Base-by-base conservation (phyloP, 495 filamentous ascomycete species). In the Hypoxylon trugodes region DNA sequence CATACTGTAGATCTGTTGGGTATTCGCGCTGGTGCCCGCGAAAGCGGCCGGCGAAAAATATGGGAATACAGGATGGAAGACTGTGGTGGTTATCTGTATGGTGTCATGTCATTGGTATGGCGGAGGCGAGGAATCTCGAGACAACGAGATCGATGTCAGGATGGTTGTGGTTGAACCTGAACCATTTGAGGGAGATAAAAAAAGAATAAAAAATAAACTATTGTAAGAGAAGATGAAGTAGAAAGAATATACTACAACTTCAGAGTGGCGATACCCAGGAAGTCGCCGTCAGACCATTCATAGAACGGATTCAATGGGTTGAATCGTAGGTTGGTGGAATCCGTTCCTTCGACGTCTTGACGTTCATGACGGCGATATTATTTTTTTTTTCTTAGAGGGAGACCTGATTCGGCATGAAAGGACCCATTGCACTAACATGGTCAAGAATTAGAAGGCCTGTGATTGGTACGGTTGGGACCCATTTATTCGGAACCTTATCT, bases 1-100 rank as follows among this genome's bases (percentile, higher is more conserved):
- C 83, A 84, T 84, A 16, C 46, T 51, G 61, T 58, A 62, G 52
- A 59, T 68, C 74, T 79, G 71, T 59, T 71, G 61, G 74, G 77
- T 82, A 83, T 83, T 77, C 76, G 74, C 72, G 76, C 74, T 70
- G 77, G 73, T 69, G 78, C 79, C 79, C 80, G 82, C 79, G 72
- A 75, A 48, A 74, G 80, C 76, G 81, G 77, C 70, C 65, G 73
- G 56, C 54, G 62, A 45, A 68, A 40, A 25, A 62, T 38, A 60
- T 69, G 70, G 66, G 73, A 69, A 80, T 72, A 79, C 77, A 80
- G 78, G 66, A 68, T 82, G 76, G 62, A 72, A 67, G 64, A 49
- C 69, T 69, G 40, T 72, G 38, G 74, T 4, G 50, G 24, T 57
- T 42, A 52, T 56, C 50, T 43, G 46, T 56, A 46, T 51, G 46